A percentile compares a stretch with the other conserved stretches of the same genome.
Conservation (phyloP, 371 early-diverging fungal species). For the Mucor plumbeus region DNA sequence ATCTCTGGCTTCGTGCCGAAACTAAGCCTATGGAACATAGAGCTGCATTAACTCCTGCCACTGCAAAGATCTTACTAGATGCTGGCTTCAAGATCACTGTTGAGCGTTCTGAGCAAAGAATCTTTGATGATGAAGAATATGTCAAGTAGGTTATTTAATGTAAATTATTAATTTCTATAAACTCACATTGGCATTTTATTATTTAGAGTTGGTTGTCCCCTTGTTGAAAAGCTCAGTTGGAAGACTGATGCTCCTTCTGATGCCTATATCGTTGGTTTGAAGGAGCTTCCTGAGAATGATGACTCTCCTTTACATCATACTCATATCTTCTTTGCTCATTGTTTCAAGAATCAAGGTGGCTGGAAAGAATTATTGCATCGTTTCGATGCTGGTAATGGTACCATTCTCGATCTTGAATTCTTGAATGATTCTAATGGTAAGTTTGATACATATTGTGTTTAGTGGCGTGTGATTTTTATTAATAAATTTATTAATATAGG, state of each 20-base stretch:
- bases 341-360: slow-evolving; percentile 94
- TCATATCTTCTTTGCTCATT: slow-evolving; percentile 98
- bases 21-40: slow-evolving; percentile 97
- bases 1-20: slow-evolving; percentile 97
- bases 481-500: slow-evolving; percentile 38
- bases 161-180: neutral
- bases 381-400: slow-evolving; percentile 88
- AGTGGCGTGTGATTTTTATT: neutral
- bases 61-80: slow-evolving; percentile 76
- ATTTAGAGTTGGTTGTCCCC: slow-evolving; percentile 75
- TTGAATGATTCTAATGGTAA: slow-evolving; percentile 77
- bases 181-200: neutral
- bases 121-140: slow-evolving; percentile 92
- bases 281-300: slow-evolving; percentile 97
- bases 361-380: slow-evolving; percentile 89
- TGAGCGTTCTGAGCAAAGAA: slow-evolving; percentile 81
- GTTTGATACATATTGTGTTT: slow-evolving; percentile 11
- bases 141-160: slow-evolving; percentile 54
- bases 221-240: slow-evolving; percentile 86
- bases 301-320: slow-evolving; percentile 88
- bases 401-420: slow-evolving; percentile 94
- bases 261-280: slow-evolving; percentile 93
- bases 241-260: slow-evolving; percentile 83
- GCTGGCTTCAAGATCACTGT: slow-evolving; percentile 90
- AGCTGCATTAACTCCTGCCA: slow-evolving; percentile 90